These are phyloP conservation scores for Persicaria maculosa DNA, from an alignment of 148 eudicot genomes.

Conservation along the genomic window DNA sequence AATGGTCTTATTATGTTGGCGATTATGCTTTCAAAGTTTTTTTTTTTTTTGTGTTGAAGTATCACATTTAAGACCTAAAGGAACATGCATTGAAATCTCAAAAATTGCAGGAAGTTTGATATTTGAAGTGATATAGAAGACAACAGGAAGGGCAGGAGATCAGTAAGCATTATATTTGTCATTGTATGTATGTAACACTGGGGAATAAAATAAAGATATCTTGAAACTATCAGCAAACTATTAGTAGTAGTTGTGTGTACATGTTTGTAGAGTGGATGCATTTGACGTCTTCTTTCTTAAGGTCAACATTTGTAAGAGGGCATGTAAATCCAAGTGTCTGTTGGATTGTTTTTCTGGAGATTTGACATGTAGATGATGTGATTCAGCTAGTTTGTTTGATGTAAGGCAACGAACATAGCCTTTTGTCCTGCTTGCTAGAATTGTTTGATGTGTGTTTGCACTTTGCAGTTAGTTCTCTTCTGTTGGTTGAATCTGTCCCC, in stretches of 20 bases:
- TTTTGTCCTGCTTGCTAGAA: too few relatives aligned
- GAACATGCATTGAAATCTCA: not conserved
- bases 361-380: not conserved
- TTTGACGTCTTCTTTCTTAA: not conserved
- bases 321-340: not conserved
- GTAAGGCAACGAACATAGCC: not conserved
- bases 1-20: not conserved
- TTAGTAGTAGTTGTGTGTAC: slow-evolving; percentile 6
- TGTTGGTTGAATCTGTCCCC: too few relatives aligned
- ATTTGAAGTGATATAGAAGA: not conserved
- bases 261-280: slow-evolving; percentile 7
- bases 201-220: not conserved
- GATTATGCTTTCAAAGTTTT: not conserved
- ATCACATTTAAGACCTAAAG: not conserved
- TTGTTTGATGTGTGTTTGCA: too few relatives aligned
- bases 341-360: not conserved
- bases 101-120: not conserved
- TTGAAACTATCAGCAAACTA: not conserved
- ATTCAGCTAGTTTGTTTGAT: not conserved
- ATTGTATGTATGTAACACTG: not conserved
- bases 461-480: too few relatives aligned
- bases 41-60: not conserved
- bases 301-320: not conserved
- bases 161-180: not conserved
- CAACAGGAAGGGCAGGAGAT: not conserved